These are phyloP conservation scores for Cylindrotheca fusiformis DNA, from an alignment of 108 stramenopile species.

Conservation along the genomic window DNA sequence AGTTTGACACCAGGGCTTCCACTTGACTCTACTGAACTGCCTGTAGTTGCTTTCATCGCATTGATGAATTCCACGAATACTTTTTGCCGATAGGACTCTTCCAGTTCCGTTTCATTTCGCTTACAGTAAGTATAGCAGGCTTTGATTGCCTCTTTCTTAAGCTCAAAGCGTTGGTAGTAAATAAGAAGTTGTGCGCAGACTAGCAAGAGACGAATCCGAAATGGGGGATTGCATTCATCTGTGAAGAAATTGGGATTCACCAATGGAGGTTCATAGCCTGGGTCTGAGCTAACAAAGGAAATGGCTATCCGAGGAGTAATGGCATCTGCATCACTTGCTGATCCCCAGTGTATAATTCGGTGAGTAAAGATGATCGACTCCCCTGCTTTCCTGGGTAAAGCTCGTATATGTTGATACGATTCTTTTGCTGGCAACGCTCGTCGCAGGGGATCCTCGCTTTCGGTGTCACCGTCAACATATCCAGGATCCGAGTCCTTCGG, in stretches of 20 bases:
- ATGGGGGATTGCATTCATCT: constrained; percentile 34
- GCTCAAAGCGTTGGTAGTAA: constrained; percentile 72
- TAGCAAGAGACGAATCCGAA: constrained; percentile 62
- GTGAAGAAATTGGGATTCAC: constrained; percentile 9
- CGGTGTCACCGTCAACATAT: constrained; percentile 54
- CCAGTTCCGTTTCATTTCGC: constrained; percentile 44
- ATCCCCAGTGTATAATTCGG: constrained; percentile 79
- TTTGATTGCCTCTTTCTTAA: constrained; percentile 34
- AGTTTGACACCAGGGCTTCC: background rate
- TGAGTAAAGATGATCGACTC: constrained; percentile 67
- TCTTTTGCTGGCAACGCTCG: constrained; percentile 58
- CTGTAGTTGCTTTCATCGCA: constrained; percentile 59
- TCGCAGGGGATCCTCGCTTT: constrained; percentile 44
- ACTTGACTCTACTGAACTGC: background rate
- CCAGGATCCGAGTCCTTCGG: constrained; percentile 71
- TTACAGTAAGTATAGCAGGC: constrained; percentile 69
- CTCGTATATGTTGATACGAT: constrained; percentile 71
- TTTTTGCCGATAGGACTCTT: constrained; percentile 61
- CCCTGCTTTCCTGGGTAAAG: constrained; percentile 58
- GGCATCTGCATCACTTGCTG: constrained; percentile 35
- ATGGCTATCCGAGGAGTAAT: constrained; percentile 56
- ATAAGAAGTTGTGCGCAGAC: constrained; percentile 73
- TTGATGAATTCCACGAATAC: constrained; percentile 73
- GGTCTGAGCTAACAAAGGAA: constrained; percentile 70
- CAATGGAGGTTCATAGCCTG: constrained; percentile 55